Evolutionary conservation across 2,329 filamentous ascomycete species (phyloP).

Genomic region (Fusarium heterosporum): DNA sequence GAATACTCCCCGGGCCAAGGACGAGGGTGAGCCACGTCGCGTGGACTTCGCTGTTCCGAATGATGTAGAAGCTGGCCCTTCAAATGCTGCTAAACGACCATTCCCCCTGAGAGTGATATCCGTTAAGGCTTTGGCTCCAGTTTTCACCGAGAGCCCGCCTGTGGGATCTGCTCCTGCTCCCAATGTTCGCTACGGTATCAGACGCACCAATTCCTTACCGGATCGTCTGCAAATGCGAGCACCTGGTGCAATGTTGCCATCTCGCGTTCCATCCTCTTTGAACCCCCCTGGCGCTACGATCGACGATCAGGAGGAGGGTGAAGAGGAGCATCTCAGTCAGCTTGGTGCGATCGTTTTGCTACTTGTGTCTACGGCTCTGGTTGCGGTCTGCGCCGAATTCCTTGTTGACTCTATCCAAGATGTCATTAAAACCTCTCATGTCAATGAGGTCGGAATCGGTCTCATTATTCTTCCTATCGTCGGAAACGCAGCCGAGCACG

Average conservation of each 20-base stretch:
- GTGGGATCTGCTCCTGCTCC: constrained; percentile 62
- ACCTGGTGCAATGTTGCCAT: constrained; percentile 63
- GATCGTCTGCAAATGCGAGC: constrained; percentile 68
- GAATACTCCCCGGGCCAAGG: constrained; percentile 26
- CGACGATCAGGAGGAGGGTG: constrained; percentile 49
- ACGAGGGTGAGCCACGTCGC: constrained; percentile 61
- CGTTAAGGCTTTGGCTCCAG: constrained; percentile 76
- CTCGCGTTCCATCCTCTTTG: constrained; percentile 58
- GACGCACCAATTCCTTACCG: constrained; percentile 79
- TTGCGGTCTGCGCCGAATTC: constrained; percentile 77
- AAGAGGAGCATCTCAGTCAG: constrained; percentile 65
- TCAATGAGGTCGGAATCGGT: constrained; percentile 76
- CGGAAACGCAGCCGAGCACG: constrained; percentile 79
- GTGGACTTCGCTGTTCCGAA: constrained; percentile 67
- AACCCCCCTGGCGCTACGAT: constrained; percentile 44
- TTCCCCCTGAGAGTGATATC: constrained; percentile 71
- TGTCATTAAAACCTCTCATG: constrained; percentile 65
- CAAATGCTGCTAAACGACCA: constrained; percentile 52
- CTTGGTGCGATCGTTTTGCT: constrained; percentile 70
- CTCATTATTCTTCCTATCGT: constrained; percentile 79
- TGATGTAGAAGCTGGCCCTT: constrained; percentile 39
- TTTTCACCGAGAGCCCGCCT: constrained; percentile 67
- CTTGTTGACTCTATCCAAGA: constrained; percentile 75
- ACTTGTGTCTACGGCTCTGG: constrained; percentile 71
- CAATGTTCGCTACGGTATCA: constrained; percentile 72